These are phyloP conservation scores for Melocanna baccifera DNA, from an alignment of 176 grass and related monocot species.

Conservation along the genomic window DNA sequence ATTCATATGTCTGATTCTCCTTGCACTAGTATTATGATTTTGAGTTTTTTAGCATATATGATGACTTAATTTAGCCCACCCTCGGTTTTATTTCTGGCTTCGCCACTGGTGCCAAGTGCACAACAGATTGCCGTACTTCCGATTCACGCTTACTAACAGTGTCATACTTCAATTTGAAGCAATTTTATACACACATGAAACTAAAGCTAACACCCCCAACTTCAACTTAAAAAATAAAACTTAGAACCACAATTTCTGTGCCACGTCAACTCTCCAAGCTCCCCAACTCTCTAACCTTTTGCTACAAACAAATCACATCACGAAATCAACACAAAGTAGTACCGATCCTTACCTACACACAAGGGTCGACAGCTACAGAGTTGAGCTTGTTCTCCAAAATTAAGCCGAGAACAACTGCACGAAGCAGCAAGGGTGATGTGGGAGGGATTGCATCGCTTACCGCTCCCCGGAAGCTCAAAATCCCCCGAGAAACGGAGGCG, in stretches of 20 bases:
- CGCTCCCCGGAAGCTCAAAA: background rate
- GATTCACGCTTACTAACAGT: background rate
- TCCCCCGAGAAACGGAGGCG: background rate
- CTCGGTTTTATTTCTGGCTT: no score
- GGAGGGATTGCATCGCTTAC: background rate
- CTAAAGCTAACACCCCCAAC: background rate
- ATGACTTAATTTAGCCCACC: no score
- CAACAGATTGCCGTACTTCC: background rate
- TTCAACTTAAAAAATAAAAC: no score
- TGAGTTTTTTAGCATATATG: no score
- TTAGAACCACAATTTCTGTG: no score
- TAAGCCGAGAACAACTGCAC: background rate
- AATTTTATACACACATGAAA: background rate
- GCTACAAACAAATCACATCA: background rate
- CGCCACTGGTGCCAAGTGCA: background rate
- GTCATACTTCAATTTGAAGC: background rate
- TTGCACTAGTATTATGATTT: no score
- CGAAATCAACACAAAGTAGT: background rate
- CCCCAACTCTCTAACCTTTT: background rate
- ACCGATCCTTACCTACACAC: background rate
- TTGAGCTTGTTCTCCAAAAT: background rate
- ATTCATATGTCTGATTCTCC: no score
- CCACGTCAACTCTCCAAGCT: background rate
- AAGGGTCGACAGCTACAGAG: background rate
- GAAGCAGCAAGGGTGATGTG: background rate